A percentile compares a stretch with the other conserved stretches of the same genome.
Evolutionary conservation across 345 rosid species (phyloP).

Genomic region (Xanthoceras sorbifolium): DNA sequence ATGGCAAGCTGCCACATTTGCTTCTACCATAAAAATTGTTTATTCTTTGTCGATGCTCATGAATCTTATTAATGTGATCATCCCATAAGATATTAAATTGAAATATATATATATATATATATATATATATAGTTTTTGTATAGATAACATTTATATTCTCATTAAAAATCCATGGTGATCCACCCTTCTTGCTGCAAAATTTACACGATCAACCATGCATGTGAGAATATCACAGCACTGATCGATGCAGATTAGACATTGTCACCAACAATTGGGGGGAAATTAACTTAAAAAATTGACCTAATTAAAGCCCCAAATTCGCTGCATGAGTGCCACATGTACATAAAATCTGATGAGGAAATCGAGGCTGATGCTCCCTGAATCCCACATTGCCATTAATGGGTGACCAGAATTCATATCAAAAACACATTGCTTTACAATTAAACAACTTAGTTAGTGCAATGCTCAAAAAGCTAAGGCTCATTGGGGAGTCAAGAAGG

Average conservation of each 20-base stretch:
- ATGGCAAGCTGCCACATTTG: background rate
- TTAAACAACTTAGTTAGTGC: background rate
- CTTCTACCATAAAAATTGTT: background rate
- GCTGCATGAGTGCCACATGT: conserved; percentile 9
- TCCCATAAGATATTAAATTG: background rate
- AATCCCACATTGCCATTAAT: conserved; percentile 17
- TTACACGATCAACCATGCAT: conserved; percentile 1
- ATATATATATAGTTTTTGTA: background rate
- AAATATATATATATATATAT: background rate
- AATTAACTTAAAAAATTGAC: background rate
- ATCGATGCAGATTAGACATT: background rate
- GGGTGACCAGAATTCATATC: background rate
- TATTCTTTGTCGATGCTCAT: conserved; percentile 8
- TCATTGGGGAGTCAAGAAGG: background rate
- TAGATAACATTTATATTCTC: background rate
- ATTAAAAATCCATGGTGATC: background rate
- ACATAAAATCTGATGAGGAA: background rate
- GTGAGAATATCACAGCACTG: conserved; percentile 18
- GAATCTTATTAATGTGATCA: background rate
- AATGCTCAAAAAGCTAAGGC: background rate
- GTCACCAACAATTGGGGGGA: background rate
- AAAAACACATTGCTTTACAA: background rate
- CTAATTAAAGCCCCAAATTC: background rate
- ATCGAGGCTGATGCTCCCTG: background rate
- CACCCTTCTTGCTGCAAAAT: conserved; percentile 18